These are phyloP conservation scores for Lolium multiflorum DNA, from an alignment of 176 grass and related monocot species.

Conservation along the genomic window DNA sequence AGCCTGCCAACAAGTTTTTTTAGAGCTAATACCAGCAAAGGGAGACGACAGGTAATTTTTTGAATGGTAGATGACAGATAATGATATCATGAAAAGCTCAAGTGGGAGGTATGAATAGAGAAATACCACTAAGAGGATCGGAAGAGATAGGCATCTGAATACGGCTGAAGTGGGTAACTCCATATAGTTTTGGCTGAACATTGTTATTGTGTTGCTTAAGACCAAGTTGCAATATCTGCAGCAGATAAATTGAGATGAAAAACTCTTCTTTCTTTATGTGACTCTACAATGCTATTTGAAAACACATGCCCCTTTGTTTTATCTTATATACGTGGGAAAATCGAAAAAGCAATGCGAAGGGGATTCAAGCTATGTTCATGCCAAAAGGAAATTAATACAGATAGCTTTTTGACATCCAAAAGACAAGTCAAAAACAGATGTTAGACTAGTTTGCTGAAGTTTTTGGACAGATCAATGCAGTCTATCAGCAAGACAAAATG, in stretches of 20 bases:
- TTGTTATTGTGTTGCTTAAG: constrained; percentile 66
- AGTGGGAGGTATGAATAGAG: constrained; percentile 36
- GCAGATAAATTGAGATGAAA: constrained; percentile 43
- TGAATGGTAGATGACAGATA: background rate
- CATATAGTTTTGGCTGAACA: constrained; percentile 60
- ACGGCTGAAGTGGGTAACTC: constrained; percentile 75
- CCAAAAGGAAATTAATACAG: background rate
- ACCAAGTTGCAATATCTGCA: constrained; percentile 73
- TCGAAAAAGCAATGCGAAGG: constrained; percentile 20
- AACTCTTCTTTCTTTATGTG: constrained; percentile 8
- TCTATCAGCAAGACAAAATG: constrained; percentile 4
- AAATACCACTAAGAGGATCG: constrained; percentile 87
- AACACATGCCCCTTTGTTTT: constrained; percentile 4
- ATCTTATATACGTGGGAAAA: background rate
- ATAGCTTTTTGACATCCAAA: constrained; percentile 29
- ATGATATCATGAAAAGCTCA: constrained; percentile 26
- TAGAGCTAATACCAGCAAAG: constrained; percentile 41
- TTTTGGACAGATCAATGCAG: background rate
- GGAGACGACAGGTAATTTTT: background rate
- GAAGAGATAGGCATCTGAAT: constrained; percentile 72
- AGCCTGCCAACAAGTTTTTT: constrained; percentile 56
- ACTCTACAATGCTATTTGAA: background rate
- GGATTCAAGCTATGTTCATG: constrained; percentile 2
- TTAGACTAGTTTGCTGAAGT: background rate
- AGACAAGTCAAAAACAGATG: background rate